These are phyloP conservation scores for Middelhovenomyces tepae DNA, from an alignment of 805 yeast genomes.

Conservation along the genomic window DNA sequence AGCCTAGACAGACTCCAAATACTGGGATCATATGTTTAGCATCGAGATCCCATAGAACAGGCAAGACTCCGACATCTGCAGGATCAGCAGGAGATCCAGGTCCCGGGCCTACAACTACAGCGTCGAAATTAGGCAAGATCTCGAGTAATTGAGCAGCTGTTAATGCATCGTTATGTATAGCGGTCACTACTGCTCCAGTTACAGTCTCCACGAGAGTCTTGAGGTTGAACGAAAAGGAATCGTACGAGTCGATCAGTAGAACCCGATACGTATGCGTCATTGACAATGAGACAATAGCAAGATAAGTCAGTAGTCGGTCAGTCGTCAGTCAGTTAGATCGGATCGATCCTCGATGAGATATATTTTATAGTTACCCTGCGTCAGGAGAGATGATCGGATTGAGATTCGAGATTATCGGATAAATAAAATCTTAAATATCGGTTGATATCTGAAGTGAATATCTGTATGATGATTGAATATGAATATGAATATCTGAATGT, in stretches of 20 bases:
- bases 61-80: constrained; percentile 66
- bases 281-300: too few relatives aligned
- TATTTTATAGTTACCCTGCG: too few relatives aligned
- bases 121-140: constrained; percentile 50
- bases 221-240: constrained; percentile 85
- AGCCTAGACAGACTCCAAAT: constrained; percentile 88
- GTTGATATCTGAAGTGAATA: too few relatives aligned
- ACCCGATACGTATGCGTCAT: too few relatives aligned
- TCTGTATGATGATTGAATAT: too few relatives aligned
- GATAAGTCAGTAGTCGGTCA: too few relatives aligned
- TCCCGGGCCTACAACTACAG: constrained; percentile 89
- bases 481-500: constrained; percentile 1
- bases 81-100: constrained; percentile 78
- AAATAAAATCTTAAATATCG: too few relatives aligned
- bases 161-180: constrained; percentile 57
- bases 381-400: too few relatives aligned
- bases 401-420: too few relatives aligned
- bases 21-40: constrained; percentile 46
- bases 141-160: constrained; percentile 28
- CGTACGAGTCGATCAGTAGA: constrained; percentile 84
- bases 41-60: constrained; percentile 39
- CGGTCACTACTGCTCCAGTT: constrained; percentile 40
- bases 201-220: constrained; percentile 49
- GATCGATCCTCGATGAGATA: too few relatives aligned
- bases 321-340: too few relatives aligned